These are phyloP conservation scores for Yamadazyma takamatsuzukensis DNA, from an alignment of 805 yeast genomes.

Conservation along the genomic window DNA sequence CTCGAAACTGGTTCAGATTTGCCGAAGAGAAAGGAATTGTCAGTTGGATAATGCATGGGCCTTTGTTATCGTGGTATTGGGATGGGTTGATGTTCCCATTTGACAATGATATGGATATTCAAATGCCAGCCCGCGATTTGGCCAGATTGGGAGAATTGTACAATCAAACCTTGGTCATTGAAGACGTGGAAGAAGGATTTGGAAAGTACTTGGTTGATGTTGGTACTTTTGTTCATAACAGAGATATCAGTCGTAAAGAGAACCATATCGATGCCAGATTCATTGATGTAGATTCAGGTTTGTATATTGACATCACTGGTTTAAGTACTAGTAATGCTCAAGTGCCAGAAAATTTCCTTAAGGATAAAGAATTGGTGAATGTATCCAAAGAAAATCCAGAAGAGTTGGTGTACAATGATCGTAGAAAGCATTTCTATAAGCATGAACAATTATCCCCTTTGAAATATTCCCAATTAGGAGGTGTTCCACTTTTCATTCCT, in stretches of 20 bases:
- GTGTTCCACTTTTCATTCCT: constrained; percentile 35
- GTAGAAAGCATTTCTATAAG: constrained; percentile 57
- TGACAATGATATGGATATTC: constrained; percentile 30
- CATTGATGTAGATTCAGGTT: constrained; percentile 57
- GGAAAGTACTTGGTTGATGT: constrained; percentile 29
- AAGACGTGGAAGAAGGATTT: constrained; percentile 30
- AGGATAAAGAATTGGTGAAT: constrained; percentile 8
- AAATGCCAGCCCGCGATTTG: constrained; percentile 27
- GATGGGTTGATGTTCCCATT: constrained; percentile 30
- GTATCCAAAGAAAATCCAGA: constrained; percentile 11
- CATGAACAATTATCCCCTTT: constrained; percentile 54
- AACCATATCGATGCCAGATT: constrained; percentile 45
- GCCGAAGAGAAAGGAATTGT: constrained; percentile 25
- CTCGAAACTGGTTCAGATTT: constrained; percentile 27
- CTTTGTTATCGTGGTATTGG: constrained; percentile 31
- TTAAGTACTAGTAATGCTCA: constrained; percentile 20
- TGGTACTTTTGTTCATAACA: constrained; percentile 28
- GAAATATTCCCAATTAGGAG: constrained; percentile 51
- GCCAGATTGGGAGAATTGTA: constrained; percentile 23
- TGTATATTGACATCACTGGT: constrained; percentile 58
- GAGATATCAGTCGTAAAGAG: constrained; percentile 22
- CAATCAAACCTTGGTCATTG: constrained; percentile 28
- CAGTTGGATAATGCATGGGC: constrained; percentile 33
- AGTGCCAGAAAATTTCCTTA: constrained; percentile 17
- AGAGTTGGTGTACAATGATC: constrained; percentile 38